Base-by-base conservation (phyloP, 495 filamentous ascomycete species). In the Hypoxylon lenormandii region DNA sequence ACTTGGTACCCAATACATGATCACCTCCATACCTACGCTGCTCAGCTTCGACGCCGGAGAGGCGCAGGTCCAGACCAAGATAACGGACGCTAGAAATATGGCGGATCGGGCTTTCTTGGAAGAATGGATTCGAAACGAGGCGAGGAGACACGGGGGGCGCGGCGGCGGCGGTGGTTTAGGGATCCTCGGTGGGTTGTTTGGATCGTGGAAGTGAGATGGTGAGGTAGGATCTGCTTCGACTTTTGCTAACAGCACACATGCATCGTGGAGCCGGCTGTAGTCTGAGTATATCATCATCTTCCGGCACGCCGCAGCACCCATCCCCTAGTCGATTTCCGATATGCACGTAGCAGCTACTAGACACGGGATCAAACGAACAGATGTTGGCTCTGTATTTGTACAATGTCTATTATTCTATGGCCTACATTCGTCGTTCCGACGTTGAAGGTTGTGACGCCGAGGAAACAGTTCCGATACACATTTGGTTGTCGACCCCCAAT, bases 11-110 rank as follows among this genome's bases (percentile, higher is more conserved):
- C 80, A 80, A 18, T 91, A 88, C 73, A 82, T 85, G 80, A 88
- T 92, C 60, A 89, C 80, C 36, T 81, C 81, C 7, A 78, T 91
- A 64, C 90, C 90, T 19, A 91, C 88, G n/a, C 70, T 93, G 38
- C 78, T 92, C 21, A 82, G 84, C 22, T 92, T 92, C 66, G 84
- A 84, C 47, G 80, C 84, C n/a, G 82, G 83, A 42, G 87, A 90
- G 68, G 81, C 87, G 4, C 82, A 87, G 72, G 50, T 80, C 0
- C 76, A 81, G 47, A 87, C 84, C 15, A 85, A 83, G 76, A 67
- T 91, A 19, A 78, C 78, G 11, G 81, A 84, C 64, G 80, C 78
- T n/a, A 79, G 82, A 55, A 71, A 82, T 50, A 74, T 92, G 74
- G 82, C 79, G 4, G 83, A 89, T 65, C 75, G 78, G 22, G 72